phyloP scores from a whole-genome alignment of 2,329 filamentous ascomycete genomes.

The Cytospora paraplurivora region DNA sequence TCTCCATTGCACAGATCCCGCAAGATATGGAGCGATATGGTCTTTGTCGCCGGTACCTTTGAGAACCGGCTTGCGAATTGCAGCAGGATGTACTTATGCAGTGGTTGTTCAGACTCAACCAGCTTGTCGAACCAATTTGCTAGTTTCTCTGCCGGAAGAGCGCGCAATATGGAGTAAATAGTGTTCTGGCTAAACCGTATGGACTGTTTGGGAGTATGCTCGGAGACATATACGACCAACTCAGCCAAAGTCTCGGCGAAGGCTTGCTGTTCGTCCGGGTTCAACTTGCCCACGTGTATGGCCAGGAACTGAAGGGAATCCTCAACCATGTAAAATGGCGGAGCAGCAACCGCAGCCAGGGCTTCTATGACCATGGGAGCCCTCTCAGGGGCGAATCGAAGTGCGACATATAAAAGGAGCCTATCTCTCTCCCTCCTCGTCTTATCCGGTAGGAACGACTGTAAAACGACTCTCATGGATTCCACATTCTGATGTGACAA shows the following conservation, averaged over 20 bases:
- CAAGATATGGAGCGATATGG: slow-evolving; percentile 47
- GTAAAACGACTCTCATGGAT: slow-evolving; percentile 41
- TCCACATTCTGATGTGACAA: slow-evolving; percentile 36
- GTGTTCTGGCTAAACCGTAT: slow-evolving; percentile 43
- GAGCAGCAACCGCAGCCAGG: slow-evolving; percentile 25
- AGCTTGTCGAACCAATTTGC: slow-evolving; percentile 43
- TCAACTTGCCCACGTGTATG: slow-evolving; percentile 13
- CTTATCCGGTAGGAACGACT: slow-evolving; percentile 28
- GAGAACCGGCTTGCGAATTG: slow-evolving; percentile 53
- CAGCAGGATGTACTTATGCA: slow-evolving; percentile 49
- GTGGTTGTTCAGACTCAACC: slow-evolving; percentile 32
- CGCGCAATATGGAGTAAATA: slow-evolving; percentile 33
- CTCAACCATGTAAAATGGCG: slow-evolving; percentile 30
- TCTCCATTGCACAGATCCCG: slow-evolving; percentile 38
- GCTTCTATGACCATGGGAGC: slow-evolving; percentile 31
- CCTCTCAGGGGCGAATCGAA: slow-evolving; percentile 29
- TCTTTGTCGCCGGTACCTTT: slow-evolving; percentile 42
- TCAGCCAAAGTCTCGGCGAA: slow-evolving; percentile 22
- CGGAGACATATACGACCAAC: slow-evolving; percentile 28
- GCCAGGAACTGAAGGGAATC: slow-evolving; percentile 31
- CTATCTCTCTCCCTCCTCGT: slow-evolving; percentile 35
- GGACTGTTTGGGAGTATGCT: slow-evolving; percentile 20
- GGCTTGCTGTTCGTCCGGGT: background rate
- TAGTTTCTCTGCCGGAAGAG: slow-evolving; percentile 30
- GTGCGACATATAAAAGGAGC: slow-evolving; percentile 39